Conservation (phyloP, 768 basidiomycete genomes). For the Leccinum variicolor region DNA sequence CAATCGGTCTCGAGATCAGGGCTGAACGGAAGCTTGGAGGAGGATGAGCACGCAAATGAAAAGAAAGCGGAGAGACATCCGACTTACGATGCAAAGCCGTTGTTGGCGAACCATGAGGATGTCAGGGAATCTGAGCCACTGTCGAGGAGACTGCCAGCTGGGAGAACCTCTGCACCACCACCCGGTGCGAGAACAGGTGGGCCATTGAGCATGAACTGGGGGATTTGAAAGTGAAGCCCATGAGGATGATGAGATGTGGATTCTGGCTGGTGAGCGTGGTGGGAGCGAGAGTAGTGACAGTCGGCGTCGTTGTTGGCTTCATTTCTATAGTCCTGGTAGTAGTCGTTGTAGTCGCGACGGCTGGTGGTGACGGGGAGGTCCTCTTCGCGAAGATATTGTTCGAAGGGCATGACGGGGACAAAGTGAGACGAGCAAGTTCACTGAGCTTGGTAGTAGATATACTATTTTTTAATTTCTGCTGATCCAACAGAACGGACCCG, state of each 20-base stretch:
- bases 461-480: conserved; percentile 4
- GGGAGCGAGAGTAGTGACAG: conserved; percentile 7
- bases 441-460: conserved; percentile 10
- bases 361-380: conserved; percentile 2
- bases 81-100: conserved; percentile 37
- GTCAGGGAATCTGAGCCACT: conserved; percentile 24
- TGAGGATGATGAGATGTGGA: conserved; percentile 12
- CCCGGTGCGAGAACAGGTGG: conserved; percentile 63
- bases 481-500: conserved; percentile 1
- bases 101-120: conserved; percentile 51
- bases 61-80: too few relatives aligned
- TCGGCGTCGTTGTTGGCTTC: conserved; percentile 8
- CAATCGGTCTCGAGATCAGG: conserved; percentile 15
- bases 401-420: conserved; percentile 36
- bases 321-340: conserved; percentile 13
- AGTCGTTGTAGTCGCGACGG: conserved; percentile 4
- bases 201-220: conserved; percentile 57
- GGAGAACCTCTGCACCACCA: conserved; percentile 73
- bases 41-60: conserved; percentile 11
- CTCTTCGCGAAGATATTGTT: conserved; percentile 35
- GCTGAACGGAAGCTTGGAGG: conserved; percentile 22
- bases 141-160: conserved; percentile 39
- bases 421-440: background rate
- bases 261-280: conserved; percentile 1
- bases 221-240: conserved; percentile 55